Base-by-base conservation (phyloP, 495 filamentous ascomycete genomes). In the Penicillium steckii region DNA sequence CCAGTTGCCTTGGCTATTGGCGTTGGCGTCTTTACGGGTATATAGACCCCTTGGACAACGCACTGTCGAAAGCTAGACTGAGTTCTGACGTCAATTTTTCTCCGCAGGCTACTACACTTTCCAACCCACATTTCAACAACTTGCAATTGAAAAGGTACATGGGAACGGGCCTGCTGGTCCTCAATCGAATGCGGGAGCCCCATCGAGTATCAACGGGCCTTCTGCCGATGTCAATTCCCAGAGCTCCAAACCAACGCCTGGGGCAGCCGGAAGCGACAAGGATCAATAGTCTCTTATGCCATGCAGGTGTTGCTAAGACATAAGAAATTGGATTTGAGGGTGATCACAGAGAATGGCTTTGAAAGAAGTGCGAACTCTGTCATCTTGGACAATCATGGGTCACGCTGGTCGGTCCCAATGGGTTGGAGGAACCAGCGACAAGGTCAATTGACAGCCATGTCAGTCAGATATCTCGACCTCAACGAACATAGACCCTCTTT, bases 21-120 rank as follows among this genome's bases (percentile, higher is more conserved):
- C 29, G 57, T 72, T 26, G 74, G 74, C 21, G 59, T 77, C 24
- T 70, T 65, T 45, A 67, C 71, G 29, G 72, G 74, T 72, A 67
- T 8, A 4, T 50, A 3, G 13, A 13, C 18, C 18, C 22, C 26
- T 17, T 24, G 2, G 18, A 25, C 22, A 52, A n/a, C n/a, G n/a
- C n/a, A n/a, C n/a, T n/a, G n/a, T 48, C 18, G 22, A 41, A 1
- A 8, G 1, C 24, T 3, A 18, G 7, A 21, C 22, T 26, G 15
- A 35, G 32, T 41, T 26, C 56, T 65, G 50, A 65, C 48, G 35
- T 42, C 47, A 52, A 46, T 48, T 56, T 17, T 59, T 53, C 44
- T 48, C 50, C 52, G 26, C 37, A 68, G 66, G 63, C 33, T 66
- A 66, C 52, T 68, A 67, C 53, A 62, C 56, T 46, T 66, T 66